These are phyloP conservation scores for Suhomyces faveliae DNA, from an alignment of 805 yeast species.

Conservation along the genomic window DNA sequence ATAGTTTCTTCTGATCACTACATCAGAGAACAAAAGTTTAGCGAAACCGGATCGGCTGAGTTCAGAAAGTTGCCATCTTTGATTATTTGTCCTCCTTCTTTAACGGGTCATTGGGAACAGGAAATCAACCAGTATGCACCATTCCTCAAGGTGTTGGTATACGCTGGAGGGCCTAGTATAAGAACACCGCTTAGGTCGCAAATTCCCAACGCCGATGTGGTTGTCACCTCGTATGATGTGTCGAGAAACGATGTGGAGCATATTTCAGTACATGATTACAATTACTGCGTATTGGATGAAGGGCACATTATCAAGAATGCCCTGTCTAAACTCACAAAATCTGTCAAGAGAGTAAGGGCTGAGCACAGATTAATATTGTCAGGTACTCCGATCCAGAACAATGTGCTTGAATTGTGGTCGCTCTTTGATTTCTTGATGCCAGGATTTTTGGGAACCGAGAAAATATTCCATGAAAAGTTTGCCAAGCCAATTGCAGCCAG, in stretches of 20 bases:
- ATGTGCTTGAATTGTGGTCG: slow-evolving; percentile 96
- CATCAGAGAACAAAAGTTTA: slow-evolving; percentile 69
- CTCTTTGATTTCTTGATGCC: slow-evolving; percentile 98
- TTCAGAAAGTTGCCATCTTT: slow-evolving; percentile 77
- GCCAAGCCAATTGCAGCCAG: slow-evolving; percentile 98
- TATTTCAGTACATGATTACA: slow-evolving; percentile 63
- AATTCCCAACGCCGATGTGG: slow-evolving; percentile 66
- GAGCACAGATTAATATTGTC: slow-evolving; percentile 89
- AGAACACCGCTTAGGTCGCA: slow-evolving; percentile 56
- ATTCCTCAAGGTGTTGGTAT: slow-evolving; percentile 73
- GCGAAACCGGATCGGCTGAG: slow-evolving; percentile 59
- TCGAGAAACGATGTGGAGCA: slow-evolving; percentile 84
- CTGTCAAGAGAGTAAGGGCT: slow-evolving; percentile 79
- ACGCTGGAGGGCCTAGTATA: slow-evolving; percentile 88
- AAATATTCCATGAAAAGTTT: slow-evolving; percentile 88
- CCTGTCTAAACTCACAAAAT: slow-evolving; percentile 78
- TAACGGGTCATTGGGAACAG: slow-evolving; percentile 99
- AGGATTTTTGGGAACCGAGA: slow-evolving; percentile 94
- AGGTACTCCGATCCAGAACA: slow-evolving; percentile 98
- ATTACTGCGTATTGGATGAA: slow-evolving; percentile 94
- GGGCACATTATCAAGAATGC: slow-evolving; percentile 97
- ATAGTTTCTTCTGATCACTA: slow-evolving; percentile 96
- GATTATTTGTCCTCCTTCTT: slow-evolving; percentile 93
- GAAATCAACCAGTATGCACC: slow-evolving; percentile 91
- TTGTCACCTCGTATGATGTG: slow-evolving; percentile 94